Conservation (phyloP, 352 stramenopile species). For the Peronospora belbahrii region DNA sequence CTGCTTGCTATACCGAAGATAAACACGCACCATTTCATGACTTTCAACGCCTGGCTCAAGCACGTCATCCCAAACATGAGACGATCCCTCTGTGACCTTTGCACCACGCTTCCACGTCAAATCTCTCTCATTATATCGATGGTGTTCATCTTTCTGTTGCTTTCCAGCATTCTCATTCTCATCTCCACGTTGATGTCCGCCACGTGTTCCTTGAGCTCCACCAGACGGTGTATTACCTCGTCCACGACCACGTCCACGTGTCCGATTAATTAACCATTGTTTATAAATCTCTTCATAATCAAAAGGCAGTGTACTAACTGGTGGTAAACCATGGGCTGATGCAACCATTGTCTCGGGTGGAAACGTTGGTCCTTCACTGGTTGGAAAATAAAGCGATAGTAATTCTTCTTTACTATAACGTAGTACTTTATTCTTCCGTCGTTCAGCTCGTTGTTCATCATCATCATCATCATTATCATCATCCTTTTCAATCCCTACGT, state of each 20-base stretch:
- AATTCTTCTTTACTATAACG: slow-evolving; percentile 80
- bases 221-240: slow-evolving; percentile 32
- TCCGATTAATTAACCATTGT: slow-evolving; percentile 76
- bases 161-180: slow-evolving; percentile 33
- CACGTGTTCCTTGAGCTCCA: slow-evolving; percentile 19
- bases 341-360: slow-evolving; percentile 56
- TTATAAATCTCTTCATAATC: slow-evolving; percentile 87
- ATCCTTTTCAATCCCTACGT: too few species aligned
- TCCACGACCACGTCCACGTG: slow-evolving; percentile 63
- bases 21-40: slow-evolving; percentile 53
- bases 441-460: slow-evolving; percentile 22
- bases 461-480: too few species aligned
- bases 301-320: slow-evolving; percentile 68
- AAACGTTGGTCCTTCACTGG: slow-evolving; percentile 39
- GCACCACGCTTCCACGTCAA: slow-evolving; percentile 53
- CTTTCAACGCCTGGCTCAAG: slow-evolving; percentile 32
- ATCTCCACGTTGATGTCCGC: slow-evolving; percentile 40
- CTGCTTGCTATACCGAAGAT: slow-evolving; percentile 1
- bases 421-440: slow-evolving; percentile 78
- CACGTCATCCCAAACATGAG: slow-evolving; percentile 77
- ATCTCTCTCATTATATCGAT: slow-evolving; percentile 36
- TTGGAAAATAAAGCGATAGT: slow-evolving; percentile 60
- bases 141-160: slow-evolving; percentile 19
- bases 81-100: slow-evolving; percentile 28
- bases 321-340: slow-evolving; percentile 56